phyloP scores from a whole-genome alignment of 106 monocot species.

The Apostasia ramifera region DNA sequence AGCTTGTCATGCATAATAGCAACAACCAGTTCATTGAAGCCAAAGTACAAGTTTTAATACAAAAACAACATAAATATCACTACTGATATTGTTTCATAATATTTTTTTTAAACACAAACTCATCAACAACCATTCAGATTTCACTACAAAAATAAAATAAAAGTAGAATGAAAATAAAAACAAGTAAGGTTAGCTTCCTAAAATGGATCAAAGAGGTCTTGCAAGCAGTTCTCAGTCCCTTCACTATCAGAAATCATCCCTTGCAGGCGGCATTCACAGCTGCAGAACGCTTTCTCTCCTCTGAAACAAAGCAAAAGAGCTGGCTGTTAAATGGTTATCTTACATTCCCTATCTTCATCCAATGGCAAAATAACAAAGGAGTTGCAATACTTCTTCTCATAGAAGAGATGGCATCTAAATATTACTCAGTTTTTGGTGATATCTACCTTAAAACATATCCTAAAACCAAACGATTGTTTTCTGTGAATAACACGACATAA shows the following conservation, averaged over 20 bases:
- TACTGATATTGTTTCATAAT: slow-evolving; percentile 1
- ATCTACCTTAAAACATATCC: too few species aligned
- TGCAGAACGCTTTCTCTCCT: slow-evolving; percentile 24
- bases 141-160: slow-evolving; percentile 1
- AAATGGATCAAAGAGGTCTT: not conserved
- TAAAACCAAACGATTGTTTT: too few species aligned
- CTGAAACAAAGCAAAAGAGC: not conserved
- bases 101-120: not conserved
- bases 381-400: too few species aligned
- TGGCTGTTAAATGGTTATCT: too few species aligned
- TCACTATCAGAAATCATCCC: slow-evolving; percentile 17
- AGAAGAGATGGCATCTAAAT: too few species aligned
- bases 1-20: too few species aligned
- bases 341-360: too few species aligned
- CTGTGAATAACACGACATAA: too few species aligned
- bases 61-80: not conserved
- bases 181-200: not conserved
- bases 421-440: too few species aligned
- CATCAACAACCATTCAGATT: slow-evolving; percentile 1
- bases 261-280: slow-evolving; percentile 19
- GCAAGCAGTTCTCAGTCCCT: slow-evolving; percentile 2
- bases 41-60: not conserved
- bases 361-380: too few species aligned
- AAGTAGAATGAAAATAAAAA: not conserved
- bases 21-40: not conserved